Percentiles rank a stretch among this genome's conserved stretches.
These are phyloP conservation scores for Aureobasidium zeae DNA, from an alignment of 2,329 filamentous ascomycete species.

Conservation along the genomic window DNA sequence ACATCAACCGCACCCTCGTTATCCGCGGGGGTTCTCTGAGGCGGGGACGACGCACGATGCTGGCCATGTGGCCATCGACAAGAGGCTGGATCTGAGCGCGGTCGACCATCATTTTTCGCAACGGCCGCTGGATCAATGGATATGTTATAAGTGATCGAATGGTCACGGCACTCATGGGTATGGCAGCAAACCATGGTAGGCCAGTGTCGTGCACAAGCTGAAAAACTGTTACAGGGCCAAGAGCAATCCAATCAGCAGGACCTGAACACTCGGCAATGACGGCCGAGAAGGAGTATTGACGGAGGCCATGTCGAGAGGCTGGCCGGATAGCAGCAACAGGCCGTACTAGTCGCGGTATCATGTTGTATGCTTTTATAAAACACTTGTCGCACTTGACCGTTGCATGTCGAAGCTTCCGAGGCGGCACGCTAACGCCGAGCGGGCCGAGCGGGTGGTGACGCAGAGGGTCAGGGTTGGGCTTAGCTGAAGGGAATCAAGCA, in stretches of 20 bases:
- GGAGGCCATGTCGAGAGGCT: not conserved
- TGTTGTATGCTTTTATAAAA: too few relatives aligned
- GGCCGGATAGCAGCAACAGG: not conserved
- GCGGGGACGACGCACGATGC: not conserved
- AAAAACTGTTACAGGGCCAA: slow-evolving; percentile 20
- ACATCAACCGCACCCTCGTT: too few relatives aligned
- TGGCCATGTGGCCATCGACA: slow-evolving; percentile 5
- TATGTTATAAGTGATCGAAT: slow-evolving; percentile 25
- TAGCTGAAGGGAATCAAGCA: too few relatives aligned
- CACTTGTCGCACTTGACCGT: too few relatives aligned
- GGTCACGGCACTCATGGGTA: slow-evolving; percentile 25
- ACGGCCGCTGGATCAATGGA: slow-evolving; percentile 16
- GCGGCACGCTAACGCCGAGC: too few relatives aligned
- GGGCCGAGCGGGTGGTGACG: too few relatives aligned
- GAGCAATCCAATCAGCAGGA: slow-evolving; percentile 15
- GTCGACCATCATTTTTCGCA: not conserved
- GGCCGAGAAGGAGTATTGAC: not conserved
- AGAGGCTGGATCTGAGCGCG: slow-evolving; percentile 4
- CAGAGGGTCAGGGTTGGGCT: too few relatives aligned
- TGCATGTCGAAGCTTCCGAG: too few relatives aligned
- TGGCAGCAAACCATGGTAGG: slow-evolving; percentile 27
- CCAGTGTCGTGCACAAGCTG: slow-evolving; percentile 23
- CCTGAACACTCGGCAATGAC: not conserved
- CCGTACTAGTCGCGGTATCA: too few relatives aligned
- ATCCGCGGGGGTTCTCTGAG: not conserved